These are phyloP conservation scores for Perkinsus olseni DNA, from an alignment of 169 alveolate genomes.

Conservation along the genomic window DNA sequence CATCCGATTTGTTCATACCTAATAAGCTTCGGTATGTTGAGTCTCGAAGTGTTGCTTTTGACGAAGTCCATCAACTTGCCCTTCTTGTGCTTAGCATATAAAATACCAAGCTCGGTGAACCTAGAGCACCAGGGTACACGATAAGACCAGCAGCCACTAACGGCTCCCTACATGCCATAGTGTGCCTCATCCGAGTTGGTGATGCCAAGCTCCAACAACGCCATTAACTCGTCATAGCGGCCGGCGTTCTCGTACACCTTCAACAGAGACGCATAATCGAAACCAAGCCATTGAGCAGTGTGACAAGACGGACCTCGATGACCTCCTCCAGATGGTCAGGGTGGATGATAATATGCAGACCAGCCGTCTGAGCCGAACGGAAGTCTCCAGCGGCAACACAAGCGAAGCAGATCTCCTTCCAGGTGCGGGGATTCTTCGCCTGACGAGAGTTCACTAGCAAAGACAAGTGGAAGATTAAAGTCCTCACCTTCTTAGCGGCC, in stretches of 20 bases:
- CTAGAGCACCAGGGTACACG: constrained; percentile 51
- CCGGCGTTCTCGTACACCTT: constrained; percentile 83
- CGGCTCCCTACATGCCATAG: constrained; percentile 21
- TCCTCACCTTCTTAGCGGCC: constrained; percentile 97
- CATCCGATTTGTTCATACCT: constrained; percentile 44
- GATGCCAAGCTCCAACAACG: constrained; percentile 54
- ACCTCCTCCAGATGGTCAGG: constrained; percentile 97
- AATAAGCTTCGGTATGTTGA: constrained; percentile 86
- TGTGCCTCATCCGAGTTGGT: background rate
- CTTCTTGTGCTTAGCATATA: constrained; percentile 94
- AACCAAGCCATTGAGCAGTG: background rate
- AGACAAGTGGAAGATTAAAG: constrained; percentile 25
- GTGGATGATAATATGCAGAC: constrained; percentile 88
- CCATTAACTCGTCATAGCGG: constrained; percentile 73
- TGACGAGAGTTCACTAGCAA: background rate
- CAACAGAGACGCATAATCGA: background rate
- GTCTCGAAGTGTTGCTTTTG: constrained; percentile 49
- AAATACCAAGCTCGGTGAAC: constrained; percentile 97
- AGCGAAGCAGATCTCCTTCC: constrained; percentile 85
- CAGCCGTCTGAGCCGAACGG: constrained; percentile 87
- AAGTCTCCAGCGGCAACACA: constrained; percentile 79
- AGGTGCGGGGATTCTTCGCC: constrained; percentile 14
- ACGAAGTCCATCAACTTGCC: constrained; percentile 93
- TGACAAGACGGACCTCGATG: constrained; percentile 23
- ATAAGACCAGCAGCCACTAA: background rate